These are phyloP conservation scores for Eucalyptus sideroxylon DNA, from an alignment of 345 rosid species.

Conservation along the genomic window DNA sequence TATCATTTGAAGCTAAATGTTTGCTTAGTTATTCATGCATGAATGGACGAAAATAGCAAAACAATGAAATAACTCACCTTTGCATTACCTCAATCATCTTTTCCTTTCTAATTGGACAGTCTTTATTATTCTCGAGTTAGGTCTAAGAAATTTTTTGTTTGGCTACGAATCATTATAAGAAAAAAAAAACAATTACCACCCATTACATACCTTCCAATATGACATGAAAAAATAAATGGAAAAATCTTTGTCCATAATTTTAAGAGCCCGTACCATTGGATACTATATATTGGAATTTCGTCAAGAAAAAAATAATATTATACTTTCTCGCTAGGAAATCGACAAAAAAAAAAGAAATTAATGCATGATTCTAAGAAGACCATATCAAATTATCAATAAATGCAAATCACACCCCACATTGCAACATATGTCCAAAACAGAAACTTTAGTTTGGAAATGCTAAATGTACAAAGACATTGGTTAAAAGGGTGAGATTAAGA, in stretches of 20 bases:
- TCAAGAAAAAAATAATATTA: not conserved
- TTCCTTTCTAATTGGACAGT: not conserved
- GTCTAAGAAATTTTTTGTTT: not conserved
- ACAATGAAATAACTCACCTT: not conserved
- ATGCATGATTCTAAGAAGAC: not conserved
- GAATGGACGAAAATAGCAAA: not conserved
- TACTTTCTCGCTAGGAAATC: fast-evolving
- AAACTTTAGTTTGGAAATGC: not conserved
- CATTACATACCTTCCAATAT: not conserved
- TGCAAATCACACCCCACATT: not conserved
- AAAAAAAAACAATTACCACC: not conserved
- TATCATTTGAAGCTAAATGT: not conserved
- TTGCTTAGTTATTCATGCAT: not conserved
- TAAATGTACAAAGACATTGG: not conserved
- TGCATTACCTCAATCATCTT: not conserved
- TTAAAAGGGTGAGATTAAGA: not conserved
- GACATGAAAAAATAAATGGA: not conserved
- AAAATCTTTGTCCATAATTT: not conserved
- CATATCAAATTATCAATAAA: not conserved
- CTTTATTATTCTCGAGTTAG: not conserved
- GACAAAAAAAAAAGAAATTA: not conserved
- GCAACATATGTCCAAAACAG: not conserved
- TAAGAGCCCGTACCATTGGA: not conserved
- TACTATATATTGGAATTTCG: not conserved
- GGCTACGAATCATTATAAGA: not conserved